phyloP scores from a whole-genome alignment of 1,284 basidiomycete species.

The Tilletia horrida region DNA sequence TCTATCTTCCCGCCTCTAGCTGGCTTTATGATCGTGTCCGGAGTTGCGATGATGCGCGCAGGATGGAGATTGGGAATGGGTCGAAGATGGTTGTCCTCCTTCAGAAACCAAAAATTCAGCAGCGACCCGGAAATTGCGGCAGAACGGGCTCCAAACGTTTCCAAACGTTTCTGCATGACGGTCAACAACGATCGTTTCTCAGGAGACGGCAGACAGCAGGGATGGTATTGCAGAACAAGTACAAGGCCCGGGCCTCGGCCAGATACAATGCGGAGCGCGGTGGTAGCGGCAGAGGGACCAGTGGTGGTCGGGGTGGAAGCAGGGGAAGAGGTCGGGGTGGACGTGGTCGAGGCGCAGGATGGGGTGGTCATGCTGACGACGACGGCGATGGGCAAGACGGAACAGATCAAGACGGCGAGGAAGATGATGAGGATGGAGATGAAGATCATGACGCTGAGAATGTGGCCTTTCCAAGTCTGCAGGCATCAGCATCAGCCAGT shows the following conservation, averaged over 20 bases:
- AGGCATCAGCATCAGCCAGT: neutral
- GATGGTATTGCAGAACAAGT: constrained; percentile 55
- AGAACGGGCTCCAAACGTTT: too few species aligned
- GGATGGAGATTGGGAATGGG: too few species aligned
- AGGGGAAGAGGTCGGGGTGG: neutral
- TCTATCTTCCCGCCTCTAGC: too few species aligned
- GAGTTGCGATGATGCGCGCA: too few species aligned
- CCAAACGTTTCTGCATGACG: too few species aligned
- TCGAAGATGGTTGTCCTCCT: too few species aligned
- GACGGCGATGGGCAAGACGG: constrained; percentile 17
- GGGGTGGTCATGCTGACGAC: neutral
- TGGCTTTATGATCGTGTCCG: too few species aligned
- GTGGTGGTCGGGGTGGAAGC: neutral
- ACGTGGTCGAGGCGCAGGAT: neutral
- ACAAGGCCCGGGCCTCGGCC: constrained; percentile 51
- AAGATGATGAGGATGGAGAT: constrained; percentile 22
- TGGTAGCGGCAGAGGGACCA: constrained; percentile 12
- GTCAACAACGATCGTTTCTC: too few species aligned
- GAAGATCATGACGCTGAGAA: constrained; percentile 13
- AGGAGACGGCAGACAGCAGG: too few species aligned
- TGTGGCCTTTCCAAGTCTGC: constrained; percentile 11
- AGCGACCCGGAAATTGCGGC: too few species aligned
- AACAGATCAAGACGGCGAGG: constrained; percentile 21
- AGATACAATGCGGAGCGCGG: constrained; percentile 33
- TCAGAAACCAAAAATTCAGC: too few species aligned